phyloP scores from a whole-genome alignment of 2,329 filamentous ascomycete species.

The Colletotrichum cereale region DNA sequence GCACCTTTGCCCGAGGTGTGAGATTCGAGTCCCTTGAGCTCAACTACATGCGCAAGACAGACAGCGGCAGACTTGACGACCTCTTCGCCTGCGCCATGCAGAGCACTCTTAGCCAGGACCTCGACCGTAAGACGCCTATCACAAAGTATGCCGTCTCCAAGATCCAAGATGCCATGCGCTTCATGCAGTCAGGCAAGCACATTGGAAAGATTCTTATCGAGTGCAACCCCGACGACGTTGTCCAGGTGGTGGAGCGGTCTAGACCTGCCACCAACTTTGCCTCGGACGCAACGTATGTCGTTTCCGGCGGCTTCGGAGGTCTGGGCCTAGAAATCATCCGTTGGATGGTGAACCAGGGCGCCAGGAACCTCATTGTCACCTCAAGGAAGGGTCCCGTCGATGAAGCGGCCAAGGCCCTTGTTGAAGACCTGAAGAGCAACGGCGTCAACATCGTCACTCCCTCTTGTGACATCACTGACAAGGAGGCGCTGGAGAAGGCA shows the following conservation, averaged over 20 bases:
- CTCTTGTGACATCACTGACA: conserved; percentile 43
- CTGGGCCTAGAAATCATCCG: conserved; percentile 50
- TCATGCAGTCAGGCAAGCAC: conserved; percentile 58
- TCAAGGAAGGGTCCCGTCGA: conserved; percentile 49
- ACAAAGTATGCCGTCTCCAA: conserved; percentile 43
- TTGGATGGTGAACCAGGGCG: conserved; percentile 52
- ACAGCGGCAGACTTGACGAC: conserved; percentile 26
- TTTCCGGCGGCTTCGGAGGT: conserved; percentile 43
- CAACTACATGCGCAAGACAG: conserved; percentile 22
- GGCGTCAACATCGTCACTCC: neutral
- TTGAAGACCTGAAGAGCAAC: neutral
- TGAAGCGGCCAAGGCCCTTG: neutral
- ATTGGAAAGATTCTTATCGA: conserved; percentile 58
- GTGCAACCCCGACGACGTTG: conserved; percentile 32
- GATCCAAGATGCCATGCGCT: conserved; percentile 55
- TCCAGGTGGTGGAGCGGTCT: neutral
- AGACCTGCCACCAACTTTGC: conserved; percentile 39
- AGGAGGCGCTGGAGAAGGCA: conserved; percentile 39
- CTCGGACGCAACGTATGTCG: conserved; percentile 12
- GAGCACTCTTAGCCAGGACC: neutral
- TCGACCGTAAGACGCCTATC: conserved; percentile 42
- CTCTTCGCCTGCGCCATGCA: neutral
- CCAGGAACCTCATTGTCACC: conserved; percentile 50
- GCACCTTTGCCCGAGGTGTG: conserved; percentile 16
- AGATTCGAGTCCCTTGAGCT: conserved; percentile 29